Evolutionary conservation across 2,329 filamentous ascomycete genomes (phyloP).

Genomic region (Trichoderma sp.): DNA sequence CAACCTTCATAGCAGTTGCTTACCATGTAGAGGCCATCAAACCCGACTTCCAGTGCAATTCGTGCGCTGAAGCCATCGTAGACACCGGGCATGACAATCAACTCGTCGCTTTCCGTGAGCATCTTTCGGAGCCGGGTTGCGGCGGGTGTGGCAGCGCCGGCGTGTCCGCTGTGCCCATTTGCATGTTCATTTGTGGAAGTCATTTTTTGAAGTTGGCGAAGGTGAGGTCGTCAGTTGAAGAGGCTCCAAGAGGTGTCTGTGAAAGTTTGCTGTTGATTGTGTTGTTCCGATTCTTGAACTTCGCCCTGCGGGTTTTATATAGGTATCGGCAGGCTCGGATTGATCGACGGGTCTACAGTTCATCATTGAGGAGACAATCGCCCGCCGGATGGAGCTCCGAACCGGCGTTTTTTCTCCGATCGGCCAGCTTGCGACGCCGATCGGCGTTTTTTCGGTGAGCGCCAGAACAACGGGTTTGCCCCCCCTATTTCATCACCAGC

Average conservation of each 20-base stretch:
- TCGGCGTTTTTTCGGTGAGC: conserved; percentile 4
- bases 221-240: neutral
- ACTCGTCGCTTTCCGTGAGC: conserved; percentile 45
- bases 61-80: conserved; percentile 69
- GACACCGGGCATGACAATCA: conserved; percentile 65
- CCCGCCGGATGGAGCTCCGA: neutral
- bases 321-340: neutral
- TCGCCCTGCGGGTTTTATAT: neutral
- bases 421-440: conserved; percentile 10
- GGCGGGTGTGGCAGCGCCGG: conserved; percentile 30
- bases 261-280: neutral
- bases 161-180: conserved; percentile 15
- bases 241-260: neutral
- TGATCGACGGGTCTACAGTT: neutral
- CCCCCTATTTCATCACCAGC: neutral
- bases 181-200: conserved; percentile 18
- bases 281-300: neutral
- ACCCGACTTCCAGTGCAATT: conserved; percentile 62
- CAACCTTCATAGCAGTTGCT: conserved; percentile 28
- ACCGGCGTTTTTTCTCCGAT: conserved; percentile 18
- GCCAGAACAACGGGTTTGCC: neutral
- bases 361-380: conserved; percentile 10
- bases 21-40: conserved; percentile 70
- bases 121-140: conserved; percentile 46
- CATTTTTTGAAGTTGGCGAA: neutral